Evolutionary conservation across 2,329 filamentous ascomycete genomes (phyloP), one percentile per base, ranked within the genome.

Genomic region (Fusarium sp.): DNA sequence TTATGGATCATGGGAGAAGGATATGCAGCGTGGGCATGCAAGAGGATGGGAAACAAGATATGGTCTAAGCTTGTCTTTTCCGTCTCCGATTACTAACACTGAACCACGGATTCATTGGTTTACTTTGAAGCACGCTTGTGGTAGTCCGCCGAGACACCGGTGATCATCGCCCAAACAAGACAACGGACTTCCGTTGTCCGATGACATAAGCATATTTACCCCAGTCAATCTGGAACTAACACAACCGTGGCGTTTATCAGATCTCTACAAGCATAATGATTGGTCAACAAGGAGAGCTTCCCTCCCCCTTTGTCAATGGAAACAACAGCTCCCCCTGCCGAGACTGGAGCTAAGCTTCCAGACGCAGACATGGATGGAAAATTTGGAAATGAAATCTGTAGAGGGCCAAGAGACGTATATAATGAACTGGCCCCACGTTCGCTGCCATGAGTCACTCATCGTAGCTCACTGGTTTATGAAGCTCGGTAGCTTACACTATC

Each of bases 391-490:
- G 24, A 22, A 17, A 30, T 30, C 28, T 30, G 3, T 30, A 10
- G 26, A 26, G 28, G 28, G 28, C 28, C 10, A 30, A 33, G 37
- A 52, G 32, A 53, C 67, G 46, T 65, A 58, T 60, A 67, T 45
- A 33, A 35, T 58, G 45, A 35, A 57, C 35, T 41, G 30, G 30
- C 40, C 51, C 57, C 63, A 67, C 57, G 63, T 26, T 50, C n/a
- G 48, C 15, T 30, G 40, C 41, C 43, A 62, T 63, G 60, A 56
- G 57, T 66, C 61, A 58, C 61, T 40, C 51, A 57, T 54, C 33
- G 22, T n/a, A 62, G 58, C 56, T 62, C 58, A 62, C 58, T 62
- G 58, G 60, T 62, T 62, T 28, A n/a, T 56, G 43, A 39, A 63
- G 58, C 58, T 44, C 32, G 37, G 37, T 45, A 30, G 39, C 39